Base-by-base conservation (phyloP, 1,139 yeast species). In the Debaryomycetaceae sp. region DNA sequence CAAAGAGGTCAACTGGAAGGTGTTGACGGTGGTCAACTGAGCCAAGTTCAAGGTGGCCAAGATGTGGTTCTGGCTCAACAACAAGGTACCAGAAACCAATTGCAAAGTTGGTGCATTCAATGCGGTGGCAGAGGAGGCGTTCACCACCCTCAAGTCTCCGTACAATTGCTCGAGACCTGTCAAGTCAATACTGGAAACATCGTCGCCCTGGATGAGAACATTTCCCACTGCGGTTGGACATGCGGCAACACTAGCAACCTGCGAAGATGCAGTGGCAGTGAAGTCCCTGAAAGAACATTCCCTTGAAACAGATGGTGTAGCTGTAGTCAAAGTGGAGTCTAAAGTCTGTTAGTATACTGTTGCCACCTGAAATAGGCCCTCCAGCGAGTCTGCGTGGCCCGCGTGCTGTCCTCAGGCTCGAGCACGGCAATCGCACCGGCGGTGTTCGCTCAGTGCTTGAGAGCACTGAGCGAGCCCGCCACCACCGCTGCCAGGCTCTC, bases 201-300 rank as follows among this genome's bases (percentile, higher is more conserved):
- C 67, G 46, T 62, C 68, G 71, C 91, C 89, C 49, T 79, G 62
- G 62, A 93, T 75, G 68, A 75, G 68, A 59, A 93, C 72, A 65
- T 84, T 84, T 75, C 97, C 98, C 52, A 79, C 79, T 54, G 91
- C 79, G 52, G 91, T 86, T 40, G 80, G 68, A 82, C 99, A 93
- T 40, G 82, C 76, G 47, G 87, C 70, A 51, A 87, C 78, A 39
- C 70, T 63, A 59, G 87, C 95, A 62, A 93, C 81, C 56, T 89
- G 91, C 36, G 86, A 62, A 66, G 91, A 89, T 42, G 83, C 81
- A 49, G 93, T 81, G 54, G 87, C 90, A 42, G 93, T 84, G 65
- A 68, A 75, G 49, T 63, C 65, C 36, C 62, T 58, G 71, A 78
- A 79, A 17, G 82, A 74, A 71, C 84, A 80, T 36, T 75, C 78